Conservation (phyloP, 345 rosid species). For the Isatis tinctoria region DNA sequence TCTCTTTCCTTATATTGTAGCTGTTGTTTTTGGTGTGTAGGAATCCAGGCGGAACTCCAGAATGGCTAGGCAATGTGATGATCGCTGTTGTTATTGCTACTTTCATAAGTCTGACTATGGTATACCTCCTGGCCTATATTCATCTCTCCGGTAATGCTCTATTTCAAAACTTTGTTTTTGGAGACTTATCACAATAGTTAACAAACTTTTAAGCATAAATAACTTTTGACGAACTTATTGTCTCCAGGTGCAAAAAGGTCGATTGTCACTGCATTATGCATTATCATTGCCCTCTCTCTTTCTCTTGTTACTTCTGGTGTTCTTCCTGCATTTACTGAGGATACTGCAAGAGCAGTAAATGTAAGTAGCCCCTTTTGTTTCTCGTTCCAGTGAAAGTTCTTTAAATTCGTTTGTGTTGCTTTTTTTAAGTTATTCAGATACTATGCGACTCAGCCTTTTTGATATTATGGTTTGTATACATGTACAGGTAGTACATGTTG, state of each 20-base stretch:
- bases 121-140: slow-evolving; percentile 77
- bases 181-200: neutral
- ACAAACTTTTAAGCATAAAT: neutral
- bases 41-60: slow-evolving; percentile 81
- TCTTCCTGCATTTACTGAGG: slow-evolving; percentile 68
- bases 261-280: slow-evolving; percentile 44
- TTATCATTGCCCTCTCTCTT: slow-evolving; percentile 54
- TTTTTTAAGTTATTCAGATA: neutral
- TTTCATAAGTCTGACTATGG: slow-evolving; percentile 63
- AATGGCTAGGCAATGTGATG: slow-evolving; percentile 70
- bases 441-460: neutral
- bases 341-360: slow-evolving; percentile 83
- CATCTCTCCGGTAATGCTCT: slow-evolving; percentile 71
- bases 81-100: slow-evolving; percentile 58
- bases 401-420: neutral
- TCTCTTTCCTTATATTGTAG: neutral
- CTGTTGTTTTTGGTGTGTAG: slow-evolving; percentile 39
- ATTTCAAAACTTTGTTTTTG: neutral
- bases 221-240: neutral
- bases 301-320: slow-evolving; percentile 50
- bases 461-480: neutral
- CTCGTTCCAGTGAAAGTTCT: neutral
- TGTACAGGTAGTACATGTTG: slow-evolving; percentile 79
- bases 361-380: slow-evolving; percentile 47
- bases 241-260: slow-evolving; percentile 65